Conservation (phyloP, 371 early-diverging fungal species). For the Neoconidiobolus thromboides region DNA sequence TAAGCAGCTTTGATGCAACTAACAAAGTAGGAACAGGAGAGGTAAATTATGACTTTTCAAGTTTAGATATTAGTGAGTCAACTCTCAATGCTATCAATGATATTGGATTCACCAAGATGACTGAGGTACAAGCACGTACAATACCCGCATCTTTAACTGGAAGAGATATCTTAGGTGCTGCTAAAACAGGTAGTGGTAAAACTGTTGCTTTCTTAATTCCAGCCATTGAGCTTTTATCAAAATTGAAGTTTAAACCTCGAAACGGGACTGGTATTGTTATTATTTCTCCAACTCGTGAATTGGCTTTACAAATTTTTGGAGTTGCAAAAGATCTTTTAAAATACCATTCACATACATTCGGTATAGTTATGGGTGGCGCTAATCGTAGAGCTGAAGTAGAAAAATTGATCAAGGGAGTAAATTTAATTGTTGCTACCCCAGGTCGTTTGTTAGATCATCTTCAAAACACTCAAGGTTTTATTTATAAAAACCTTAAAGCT, state of each 20-base stretch:
- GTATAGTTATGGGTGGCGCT: slow-evolving; percentile 94
- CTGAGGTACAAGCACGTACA: slow-evolving; percentile 91
- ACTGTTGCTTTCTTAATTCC: slow-evolving; percentile 97
- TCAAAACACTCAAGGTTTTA: slow-evolving; percentile 85
- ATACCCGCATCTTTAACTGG: slow-evolving; percentile 91
- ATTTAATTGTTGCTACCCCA: slow-evolving; percentile 92
- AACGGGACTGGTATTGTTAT: slow-evolving; percentile 92
- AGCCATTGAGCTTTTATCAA: slow-evolving; percentile 74
- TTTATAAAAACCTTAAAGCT: slow-evolving; percentile 71
- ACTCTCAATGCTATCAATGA: slow-evolving; percentile 71
- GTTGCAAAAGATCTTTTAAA: slow-evolving; percentile 86
- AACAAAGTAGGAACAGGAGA: slow-evolving; percentile 6
- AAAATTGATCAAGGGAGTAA: slow-evolving; percentile 83
- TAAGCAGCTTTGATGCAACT: background rate
- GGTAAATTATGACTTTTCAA: slow-evolving; percentile 32
- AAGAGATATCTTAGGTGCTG: slow-evolving; percentile 95
- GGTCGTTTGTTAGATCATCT: slow-evolving; percentile 95
- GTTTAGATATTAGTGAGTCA: slow-evolving; percentile 37
- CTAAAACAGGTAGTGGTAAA: slow-evolving; percentile 98
- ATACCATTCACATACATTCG: slow-evolving; percentile 86
- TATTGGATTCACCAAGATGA: slow-evolving; percentile 90
- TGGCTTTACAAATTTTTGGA: slow-evolving; percentile 97
- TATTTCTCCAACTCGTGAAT: slow-evolving; percentile 98
- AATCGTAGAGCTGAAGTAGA: slow-evolving; percentile 90
- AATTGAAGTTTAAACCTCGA: slow-evolving; percentile 77